Evolutionary conservation across 768 basidiomycete species (phyloP).

Genomic region (Suillus sp.): DNA sequence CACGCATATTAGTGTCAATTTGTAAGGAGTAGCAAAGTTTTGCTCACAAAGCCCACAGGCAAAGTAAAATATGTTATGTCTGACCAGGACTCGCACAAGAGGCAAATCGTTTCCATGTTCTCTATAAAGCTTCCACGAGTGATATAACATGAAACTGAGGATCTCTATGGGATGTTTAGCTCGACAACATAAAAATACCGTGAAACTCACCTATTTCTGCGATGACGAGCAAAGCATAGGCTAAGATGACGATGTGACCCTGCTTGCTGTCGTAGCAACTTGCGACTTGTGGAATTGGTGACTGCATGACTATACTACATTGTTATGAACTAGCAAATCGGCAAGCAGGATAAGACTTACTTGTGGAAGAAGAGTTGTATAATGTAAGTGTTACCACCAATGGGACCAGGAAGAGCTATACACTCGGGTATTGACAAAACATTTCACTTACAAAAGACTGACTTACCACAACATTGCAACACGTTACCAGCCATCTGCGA

Average conservation of each 20-base stretch:
- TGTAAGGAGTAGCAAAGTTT: too few species aligned
- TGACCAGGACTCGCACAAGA: background rate
- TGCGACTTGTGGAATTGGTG: background rate
- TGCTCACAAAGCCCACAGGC: constrained; percentile 1
- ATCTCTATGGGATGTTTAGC: background rate
- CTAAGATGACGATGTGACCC: background rate
- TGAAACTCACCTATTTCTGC: background rate
- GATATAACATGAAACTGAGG: background rate
- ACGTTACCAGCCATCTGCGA: background rate
- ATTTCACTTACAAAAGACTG: background rate
- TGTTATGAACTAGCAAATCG: background rate
- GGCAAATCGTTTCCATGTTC: background rate
- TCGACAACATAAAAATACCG: background rate
- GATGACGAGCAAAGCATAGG: background rate
- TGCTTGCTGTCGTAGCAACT: background rate
- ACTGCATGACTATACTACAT: background rate
- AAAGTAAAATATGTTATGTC: background rate
- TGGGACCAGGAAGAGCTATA: background rate
- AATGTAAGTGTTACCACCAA: background rate
- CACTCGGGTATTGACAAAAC: background rate
- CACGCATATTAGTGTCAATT: background rate
- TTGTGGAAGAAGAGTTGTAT: background rate
- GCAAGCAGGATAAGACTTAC: background rate
- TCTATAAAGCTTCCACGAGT: background rate
- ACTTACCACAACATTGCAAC: background rate